Evolutionary conservation across 73 alveolate species (phyloP).

Genomic region (Symbiodinium pilosum): DNA sequence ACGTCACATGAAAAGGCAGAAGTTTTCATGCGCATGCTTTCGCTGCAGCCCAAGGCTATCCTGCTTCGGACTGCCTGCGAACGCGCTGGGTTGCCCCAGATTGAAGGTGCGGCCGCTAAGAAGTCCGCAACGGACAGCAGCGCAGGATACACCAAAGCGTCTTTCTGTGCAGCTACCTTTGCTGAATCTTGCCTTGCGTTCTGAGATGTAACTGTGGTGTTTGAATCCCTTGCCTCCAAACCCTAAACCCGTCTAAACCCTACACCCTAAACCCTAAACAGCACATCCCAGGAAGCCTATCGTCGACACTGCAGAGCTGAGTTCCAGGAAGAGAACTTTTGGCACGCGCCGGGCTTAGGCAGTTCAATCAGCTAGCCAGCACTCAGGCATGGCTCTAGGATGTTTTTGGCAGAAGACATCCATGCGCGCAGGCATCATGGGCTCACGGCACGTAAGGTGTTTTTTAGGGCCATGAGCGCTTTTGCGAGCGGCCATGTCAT

Average conservation of each 20-base stretch:
- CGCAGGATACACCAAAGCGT: too few species aligned
- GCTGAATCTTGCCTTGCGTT: not conserved
- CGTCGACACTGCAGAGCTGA: not conserved
- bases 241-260: not conserved
- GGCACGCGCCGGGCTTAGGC: not conserved
- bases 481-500: too few species aligned
- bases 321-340: not conserved
- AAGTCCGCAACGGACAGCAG: too few species aligned
- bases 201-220: not conserved
- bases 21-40: not conserved
- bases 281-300: not conserved
- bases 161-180: not conserved
- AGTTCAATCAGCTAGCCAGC: too few species aligned
- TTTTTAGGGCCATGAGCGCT: too few species aligned
- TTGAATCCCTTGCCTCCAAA: not conserved
- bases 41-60: not conserved
- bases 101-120: too few species aligned
- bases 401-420: not conserved
- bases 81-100: not conserved
- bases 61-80: not conserved
- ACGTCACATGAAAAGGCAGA: not conserved
- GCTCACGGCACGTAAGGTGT: not conserved
- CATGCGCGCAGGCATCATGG: not conserved
- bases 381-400: not conserved
- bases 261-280: not conserved